Evolutionary conservation across 2,329 filamentous ascomycete species (phyloP).

Genomic region (Ophiocordyceps robertsii): DNA sequence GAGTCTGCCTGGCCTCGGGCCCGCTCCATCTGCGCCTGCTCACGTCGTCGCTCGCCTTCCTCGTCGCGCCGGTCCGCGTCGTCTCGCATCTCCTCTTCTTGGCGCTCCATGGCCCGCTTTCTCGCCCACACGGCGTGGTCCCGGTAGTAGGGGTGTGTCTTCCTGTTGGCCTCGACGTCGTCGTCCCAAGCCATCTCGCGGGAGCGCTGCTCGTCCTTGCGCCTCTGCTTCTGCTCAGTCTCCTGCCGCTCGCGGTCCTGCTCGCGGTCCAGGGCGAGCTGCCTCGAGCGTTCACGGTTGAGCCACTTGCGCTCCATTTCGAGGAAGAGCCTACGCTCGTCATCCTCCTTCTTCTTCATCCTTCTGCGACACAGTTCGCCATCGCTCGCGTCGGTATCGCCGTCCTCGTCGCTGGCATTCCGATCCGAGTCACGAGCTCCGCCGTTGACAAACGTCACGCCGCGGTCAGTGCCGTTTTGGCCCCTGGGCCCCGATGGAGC

Average conservation of each 20-base stretch:
- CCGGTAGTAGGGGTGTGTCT: conserved; percentile 70
- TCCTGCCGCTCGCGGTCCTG: conserved; percentile 69
- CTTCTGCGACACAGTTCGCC: conserved; percentile 68
- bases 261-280: conserved; percentile 76
- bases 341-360: conserved; percentile 55
- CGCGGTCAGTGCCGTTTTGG: conserved; percentile 48
- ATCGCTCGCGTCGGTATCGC: conserved; percentile 79
- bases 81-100: conserved; percentile 63
- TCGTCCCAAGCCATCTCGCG: conserved; percentile 69
- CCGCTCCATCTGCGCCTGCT: conserved; percentile 60
- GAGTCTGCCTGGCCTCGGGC: conserved; percentile 78
- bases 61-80: conserved; percentile 73
- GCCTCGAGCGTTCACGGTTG: conserved; percentile 73
- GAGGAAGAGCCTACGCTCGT: conserved; percentile 67
- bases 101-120: conserved; percentile 60
- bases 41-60: conserved; percentile 56
- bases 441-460: conserved; percentile 69
- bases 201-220: conserved; percentile 56
- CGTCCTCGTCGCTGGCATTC: conserved; percentile 56
- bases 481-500: conserved; percentile 56
- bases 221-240: conserved; percentile 47
- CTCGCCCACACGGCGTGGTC: conserved; percentile 78
- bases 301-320: conserved; percentile 86
- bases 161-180: conserved; percentile 62
- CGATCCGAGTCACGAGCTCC: conserved; percentile 47